A percentile compares a stretch with the other conserved stretches of the same genome.
phyloP scores from a whole-genome alignment of 331 rosid genomes.

The Acacia concinna region DNA sequence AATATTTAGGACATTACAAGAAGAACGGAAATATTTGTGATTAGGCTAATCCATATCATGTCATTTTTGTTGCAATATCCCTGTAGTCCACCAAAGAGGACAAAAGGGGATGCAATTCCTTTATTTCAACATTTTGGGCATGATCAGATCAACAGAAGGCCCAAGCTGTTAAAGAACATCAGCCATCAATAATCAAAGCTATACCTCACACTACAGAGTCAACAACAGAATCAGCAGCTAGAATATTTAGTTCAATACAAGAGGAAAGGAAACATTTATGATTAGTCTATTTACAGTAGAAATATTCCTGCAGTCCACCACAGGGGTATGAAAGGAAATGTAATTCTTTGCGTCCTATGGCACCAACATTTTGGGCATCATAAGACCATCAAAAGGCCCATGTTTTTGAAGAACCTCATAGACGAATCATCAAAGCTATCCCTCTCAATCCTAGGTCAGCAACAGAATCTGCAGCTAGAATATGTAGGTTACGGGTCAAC shows the following conservation, averaged over 20 bases:
- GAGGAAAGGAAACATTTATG: slow-evolving; percentile 65
- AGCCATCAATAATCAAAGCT: slow-evolving; percentile 60
- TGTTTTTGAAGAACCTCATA: slow-evolving; percentile 32
- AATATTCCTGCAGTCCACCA: slow-evolving; percentile 41
- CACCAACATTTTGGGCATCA: slow-evolving; percentile 35
- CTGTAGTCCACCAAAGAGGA: slow-evolving; percentile 47
- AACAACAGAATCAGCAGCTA: slow-evolving; percentile 71
- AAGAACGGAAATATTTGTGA: slow-evolving; percentile 63
- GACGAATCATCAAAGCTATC: slow-evolving; percentile 59
- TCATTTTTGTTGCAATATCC: neutral
- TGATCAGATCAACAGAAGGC: slow-evolving; percentile 35
- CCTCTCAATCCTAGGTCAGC: slow-evolving; percentile 69
- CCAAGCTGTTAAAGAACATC: slow-evolving; percentile 34
- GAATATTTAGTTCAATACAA: slow-evolving; percentile 71
- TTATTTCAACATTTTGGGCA: slow-evolving; percentile 50
- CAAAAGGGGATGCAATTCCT: slow-evolving; percentile 51
- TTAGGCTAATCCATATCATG: neutral
- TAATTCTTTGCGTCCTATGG: slow-evolving; percentile 64
- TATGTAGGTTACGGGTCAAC: slow-evolving; percentile 77
- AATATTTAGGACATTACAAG: slow-evolving; percentile 74
- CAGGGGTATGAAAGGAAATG: slow-evolving; percentile 43
- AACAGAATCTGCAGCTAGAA: slow-evolving; percentile 71
- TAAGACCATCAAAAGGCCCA: slow-evolving; percentile 35
- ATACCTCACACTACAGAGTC: slow-evolving; percentile 62
- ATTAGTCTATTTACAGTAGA: slow-evolving; percentile 4